Conservation (phyloP, 2,329 filamentous ascomycete genomes). For the Rugonectria rugulosa region DNA sequence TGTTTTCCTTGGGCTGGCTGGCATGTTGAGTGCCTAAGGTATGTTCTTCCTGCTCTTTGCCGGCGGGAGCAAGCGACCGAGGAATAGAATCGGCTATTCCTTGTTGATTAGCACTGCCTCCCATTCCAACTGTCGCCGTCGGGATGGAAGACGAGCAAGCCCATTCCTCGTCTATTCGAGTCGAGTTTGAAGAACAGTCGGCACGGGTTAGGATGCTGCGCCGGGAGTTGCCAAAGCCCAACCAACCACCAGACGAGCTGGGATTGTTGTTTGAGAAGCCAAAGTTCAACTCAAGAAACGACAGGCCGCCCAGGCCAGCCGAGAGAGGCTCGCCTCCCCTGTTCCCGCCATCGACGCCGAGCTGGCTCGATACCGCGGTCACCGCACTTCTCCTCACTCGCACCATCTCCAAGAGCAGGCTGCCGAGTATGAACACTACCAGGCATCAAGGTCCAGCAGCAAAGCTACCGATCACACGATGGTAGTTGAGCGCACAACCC, state of each 20-base stretch:
- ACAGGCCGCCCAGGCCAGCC: constrained; percentile 55
- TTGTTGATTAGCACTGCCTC: too few species aligned
- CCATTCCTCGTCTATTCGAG: too few species aligned
- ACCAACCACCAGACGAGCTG: constrained; percentile 24
- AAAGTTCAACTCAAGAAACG: constrained; percentile 59
- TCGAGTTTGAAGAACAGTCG: too few species aligned
- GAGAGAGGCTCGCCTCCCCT: constrained; percentile 58
- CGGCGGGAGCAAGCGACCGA: too few species aligned
- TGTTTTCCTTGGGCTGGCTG: too few species aligned
- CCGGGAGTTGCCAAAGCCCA: constrained; percentile 25
- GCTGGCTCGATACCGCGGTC: constrained; percentile 47
- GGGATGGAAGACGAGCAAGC: too few species aligned
- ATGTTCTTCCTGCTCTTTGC: too few species aligned
- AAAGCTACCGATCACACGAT: constrained; percentile 55
- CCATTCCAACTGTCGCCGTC: too few species aligned
- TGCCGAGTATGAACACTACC: constrained; percentile 59
- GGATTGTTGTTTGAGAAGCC: constrained; percentile 27
- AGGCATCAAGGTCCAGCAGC: constrained; percentile 51
- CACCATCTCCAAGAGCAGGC: constrained; percentile 63
- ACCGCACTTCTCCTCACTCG: constrained; percentile 48
- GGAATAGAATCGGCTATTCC: too few species aligned
- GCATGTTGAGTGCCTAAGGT: too few species aligned
- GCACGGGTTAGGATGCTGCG: too few species aligned
- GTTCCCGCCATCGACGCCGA: constrained; percentile 57
- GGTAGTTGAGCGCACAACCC: constrained; percentile 54